Evolutionary conservation across 345 rosid species (phyloP).

Genomic region (Heritiera littoralis): DNA sequence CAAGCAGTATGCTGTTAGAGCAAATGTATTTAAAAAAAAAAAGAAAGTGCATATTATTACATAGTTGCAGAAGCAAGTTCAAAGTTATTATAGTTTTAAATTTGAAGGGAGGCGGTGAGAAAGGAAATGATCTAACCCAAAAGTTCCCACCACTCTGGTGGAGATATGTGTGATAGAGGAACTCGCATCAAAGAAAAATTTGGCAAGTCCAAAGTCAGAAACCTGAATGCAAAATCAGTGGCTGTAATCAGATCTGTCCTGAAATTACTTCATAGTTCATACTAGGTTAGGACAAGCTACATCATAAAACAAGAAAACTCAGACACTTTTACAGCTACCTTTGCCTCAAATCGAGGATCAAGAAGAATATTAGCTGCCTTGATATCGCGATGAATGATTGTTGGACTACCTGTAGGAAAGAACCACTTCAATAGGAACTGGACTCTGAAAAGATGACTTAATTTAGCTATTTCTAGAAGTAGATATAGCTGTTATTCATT

Average conservation of each 20-base stretch:
- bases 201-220: conserved; percentile 87
- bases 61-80: neutral
- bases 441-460: no score
- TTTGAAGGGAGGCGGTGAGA: neutral
- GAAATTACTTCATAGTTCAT: no score
- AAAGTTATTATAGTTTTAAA: neutral
- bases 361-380: conserved; percentile 85
- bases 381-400: conserved; percentile 81
- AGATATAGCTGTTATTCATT: neutral
- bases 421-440: neutral
- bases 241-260: conserved; percentile 26
- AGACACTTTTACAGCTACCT: conserved; percentile 48
- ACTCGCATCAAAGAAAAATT: conserved; percentile 48
- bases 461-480: no score
- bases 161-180: conserved; percentile 57
- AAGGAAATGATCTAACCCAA: conserved; percentile 51
- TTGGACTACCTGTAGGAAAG: conserved; percentile 61
- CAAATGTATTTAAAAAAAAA: neutral
- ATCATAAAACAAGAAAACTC: neutral
- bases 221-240: conserved; percentile 57
- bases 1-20: neutral
- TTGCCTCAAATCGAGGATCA: conserved; percentile 73
- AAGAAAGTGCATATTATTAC: neutral
- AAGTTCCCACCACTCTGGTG: conserved; percentile 83
- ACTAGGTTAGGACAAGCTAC: neutral